A percentile compares a stretch with the other conserved stretches of the same genome.
phyloP scores from a whole-genome alignment of 192 early-diverging fungal species.

The Gryganskiella cystojenkinii region DNA sequence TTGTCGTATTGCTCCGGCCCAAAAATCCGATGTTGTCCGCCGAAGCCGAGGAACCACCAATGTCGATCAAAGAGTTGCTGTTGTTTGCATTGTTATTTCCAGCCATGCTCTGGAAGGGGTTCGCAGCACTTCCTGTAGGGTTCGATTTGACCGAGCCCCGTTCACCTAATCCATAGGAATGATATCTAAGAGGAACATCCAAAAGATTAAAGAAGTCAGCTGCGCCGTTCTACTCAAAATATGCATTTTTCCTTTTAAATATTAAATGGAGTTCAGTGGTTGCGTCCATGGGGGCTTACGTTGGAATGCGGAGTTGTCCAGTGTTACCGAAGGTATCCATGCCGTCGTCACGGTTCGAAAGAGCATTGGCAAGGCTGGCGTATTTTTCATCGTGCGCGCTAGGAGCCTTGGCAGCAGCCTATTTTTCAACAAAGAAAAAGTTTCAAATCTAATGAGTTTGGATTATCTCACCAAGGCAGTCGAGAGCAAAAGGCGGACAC shows the following conservation, averaged over 20 bases:
- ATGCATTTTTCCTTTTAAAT: too few relatives aligned
- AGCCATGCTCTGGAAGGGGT: conserved; percentile 37
- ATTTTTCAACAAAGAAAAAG: background rate
- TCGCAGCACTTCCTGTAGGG: conserved; percentile 21
- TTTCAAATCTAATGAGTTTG: background rate
- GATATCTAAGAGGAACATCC: too few relatives aligned
- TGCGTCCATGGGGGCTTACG: conserved; percentile 58
- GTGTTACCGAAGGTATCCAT: conserved; percentile 67
- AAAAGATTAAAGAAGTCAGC: too few relatives aligned
- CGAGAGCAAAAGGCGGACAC: background rate
- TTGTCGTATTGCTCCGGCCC: conserved; percentile 17
- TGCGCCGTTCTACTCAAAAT: too few relatives aligned
- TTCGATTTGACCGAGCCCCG: conserved; percentile 6
- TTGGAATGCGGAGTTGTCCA: conserved; percentile 61
- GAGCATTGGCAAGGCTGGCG: conserved; percentile 17
- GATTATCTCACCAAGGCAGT: background rate
- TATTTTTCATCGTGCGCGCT: conserved; percentile 35
- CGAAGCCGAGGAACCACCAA: conserved; percentile 7
- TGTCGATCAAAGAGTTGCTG: conserved; percentile 35
- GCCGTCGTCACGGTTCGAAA: conserved; percentile 53
- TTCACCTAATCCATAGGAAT: conserved; percentile 28
- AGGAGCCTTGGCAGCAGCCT: conserved; percentile 3
- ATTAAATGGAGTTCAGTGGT: too few relatives aligned
- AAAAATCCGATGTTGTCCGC: background rate
- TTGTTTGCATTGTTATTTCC: conserved; percentile 21